Percentiles rank a stretch among this genome's conserved stretches.
Conservation (phyloP, 257 asterid genomes). For the Ocimum tenuiflorum region DNA sequence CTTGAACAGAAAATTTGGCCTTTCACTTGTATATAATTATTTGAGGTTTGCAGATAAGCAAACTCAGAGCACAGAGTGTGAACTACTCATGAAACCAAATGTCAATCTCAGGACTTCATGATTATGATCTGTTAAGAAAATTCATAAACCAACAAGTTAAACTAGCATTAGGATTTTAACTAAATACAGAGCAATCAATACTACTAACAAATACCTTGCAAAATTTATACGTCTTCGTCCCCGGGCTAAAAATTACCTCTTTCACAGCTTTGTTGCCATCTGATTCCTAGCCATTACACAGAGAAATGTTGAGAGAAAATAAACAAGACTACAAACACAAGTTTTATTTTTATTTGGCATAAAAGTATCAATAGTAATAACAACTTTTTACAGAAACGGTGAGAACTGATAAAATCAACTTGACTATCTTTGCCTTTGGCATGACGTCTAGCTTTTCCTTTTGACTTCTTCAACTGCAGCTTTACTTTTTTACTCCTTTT, state of each 20-base stretch:
- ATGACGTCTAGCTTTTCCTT: neutral
- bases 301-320: neutral
- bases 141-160: no score
- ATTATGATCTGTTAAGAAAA: no score
- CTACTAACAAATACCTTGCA: slow-evolving; percentile 49
- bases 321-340: neutral
- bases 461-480: neutral
- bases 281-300: slow-evolving; percentile 38
- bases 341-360: neutral
- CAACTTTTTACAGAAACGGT: neutral
- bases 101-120: no score
- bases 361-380: neutral
- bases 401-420: neutral
- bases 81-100: no score
- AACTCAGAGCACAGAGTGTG: no score
- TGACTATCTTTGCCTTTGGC: neutral
- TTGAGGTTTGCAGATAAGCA: no score
- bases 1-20: no score
- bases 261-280: slow-evolving; percentile 67
- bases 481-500: no score
- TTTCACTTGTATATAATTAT: no score
- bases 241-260: slow-evolving; percentile 55
- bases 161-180: no score
- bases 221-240: slow-evolving; percentile 57
- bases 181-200: neutral